A percentile compares a stretch with the other conserved stretches of the same genome.
Conservation (phyloP, 164 flowering plant species). For the Magnolia kwangsiensis region DNA sequence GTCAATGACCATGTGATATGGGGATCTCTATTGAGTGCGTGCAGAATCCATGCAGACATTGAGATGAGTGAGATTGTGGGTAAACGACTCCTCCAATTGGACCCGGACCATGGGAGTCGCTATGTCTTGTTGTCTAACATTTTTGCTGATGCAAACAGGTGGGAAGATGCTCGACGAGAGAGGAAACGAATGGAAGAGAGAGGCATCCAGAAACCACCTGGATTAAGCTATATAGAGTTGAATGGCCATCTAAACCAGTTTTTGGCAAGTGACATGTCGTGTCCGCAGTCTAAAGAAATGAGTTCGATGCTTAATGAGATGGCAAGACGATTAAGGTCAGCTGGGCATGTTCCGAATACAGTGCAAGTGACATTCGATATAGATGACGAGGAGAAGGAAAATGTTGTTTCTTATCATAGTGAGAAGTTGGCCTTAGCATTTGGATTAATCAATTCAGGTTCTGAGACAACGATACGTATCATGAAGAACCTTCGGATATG, state of each 20-base stretch:
- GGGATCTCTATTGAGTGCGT: conserved; percentile 34
- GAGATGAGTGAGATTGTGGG: conserved; percentile 24
- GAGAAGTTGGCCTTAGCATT: conserved; percentile 30
- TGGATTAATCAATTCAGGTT: conserved; percentile 21
- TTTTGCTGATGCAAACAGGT: conserved; percentile 19
- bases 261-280: conserved; percentile 27
- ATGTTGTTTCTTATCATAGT: conserved; percentile 23
- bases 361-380: conserved; percentile 24
- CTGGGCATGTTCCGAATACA: conserved; percentile 19
- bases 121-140: conserved; percentile 30
- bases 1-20: conserved; percentile 23
- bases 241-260: conserved; percentile 27
- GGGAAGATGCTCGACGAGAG: conserved; percentile 31
- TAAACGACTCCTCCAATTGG: conserved; percentile 22
- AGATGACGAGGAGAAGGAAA: conserved; percentile 29
- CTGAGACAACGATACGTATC: conserved; percentile 16
- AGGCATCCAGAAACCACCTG: conserved; percentile 31
- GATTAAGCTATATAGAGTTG: conserved; percentile 33
- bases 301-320: conserved; percentile 22
- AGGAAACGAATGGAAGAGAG: conserved; percentile 27
- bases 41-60: conserved; percentile 25
- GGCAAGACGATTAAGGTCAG: conserved; percentile 18
- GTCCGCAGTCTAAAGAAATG: conserved; percentile 22
- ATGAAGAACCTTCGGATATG: conserved; percentile 26
- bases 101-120: conserved; percentile 27